Evolutionary conservation across 2,329 filamentous ascomycete genomes (phyloP), one percentile per base, ranked within the genome.

Genomic region (Alternaria atra): DNA sequence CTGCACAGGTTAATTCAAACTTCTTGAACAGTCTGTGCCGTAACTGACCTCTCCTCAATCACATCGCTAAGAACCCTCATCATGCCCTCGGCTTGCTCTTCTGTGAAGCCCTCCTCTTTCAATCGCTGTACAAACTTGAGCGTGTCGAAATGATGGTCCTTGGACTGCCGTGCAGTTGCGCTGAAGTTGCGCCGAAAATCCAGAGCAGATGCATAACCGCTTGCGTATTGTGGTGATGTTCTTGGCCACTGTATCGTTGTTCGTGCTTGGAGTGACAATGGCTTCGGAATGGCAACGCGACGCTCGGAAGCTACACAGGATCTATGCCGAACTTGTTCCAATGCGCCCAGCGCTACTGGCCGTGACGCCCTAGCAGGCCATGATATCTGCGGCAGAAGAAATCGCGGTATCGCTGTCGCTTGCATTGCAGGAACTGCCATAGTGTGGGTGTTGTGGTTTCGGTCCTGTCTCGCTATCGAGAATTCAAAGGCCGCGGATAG

Each of bases 61-160:
- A 98, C 94, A 78, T 98, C 94, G 80, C 93, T 94, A 39, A 99
- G 84, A 6, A 98, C 92, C 77, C 92, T 92, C 95, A 99, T 98
- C 91, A 97, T 95, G n/a, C 95, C 94, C 27, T 93, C 93, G 2
- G 94, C 90, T 80, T 99, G 95, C 69, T 94, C 91, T 79, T 98
- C 94, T 25, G 93, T 97, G 79, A 98, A 97, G 0, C 95, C 95
- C 78, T 99, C 95, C 68, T 88, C 88, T 78, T 94, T 90, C 40
- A 99, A 84, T 53, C 92, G 86, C 81, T 97, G 92, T 39, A 99
- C 94, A 77, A 99, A 97, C 82, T 97, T 97, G 64, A 99, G 87
- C 1, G 95, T 99, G 80, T 99, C 95, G 77, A 99, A 99, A 80
- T 99, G 94, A 80, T 99, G 95, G 73, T 97, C 94, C 66, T 91